A percentile compares a stretch with the other conserved stretches of the same genome.
These are phyloP conservation scores for Pichia deserticola DNA, from an alignment of 805 yeast genomes.

Conservation along the genomic window DNA sequence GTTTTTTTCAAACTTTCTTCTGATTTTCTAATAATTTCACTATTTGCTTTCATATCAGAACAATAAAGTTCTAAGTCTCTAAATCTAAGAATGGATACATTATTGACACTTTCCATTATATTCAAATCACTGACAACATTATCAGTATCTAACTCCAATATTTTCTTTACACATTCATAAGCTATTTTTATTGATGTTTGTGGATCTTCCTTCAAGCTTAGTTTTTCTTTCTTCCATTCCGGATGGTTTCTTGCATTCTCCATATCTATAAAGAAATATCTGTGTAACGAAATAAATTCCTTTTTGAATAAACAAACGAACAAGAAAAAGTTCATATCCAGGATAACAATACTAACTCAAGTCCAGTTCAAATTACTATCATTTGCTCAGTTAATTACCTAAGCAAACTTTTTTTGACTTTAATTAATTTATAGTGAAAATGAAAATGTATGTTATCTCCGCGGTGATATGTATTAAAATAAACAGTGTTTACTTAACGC, in stretches of 20 bases:
- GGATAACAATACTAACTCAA: no score
- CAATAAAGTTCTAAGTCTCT: conserved; percentile 38
- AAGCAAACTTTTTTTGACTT: no score
- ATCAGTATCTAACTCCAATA: conserved; percentile 29
- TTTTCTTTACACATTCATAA: conserved; percentile 26
- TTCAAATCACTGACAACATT: conserved; percentile 36
- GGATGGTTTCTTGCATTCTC: neutral
- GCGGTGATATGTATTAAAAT: no score
- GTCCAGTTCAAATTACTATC: no score
- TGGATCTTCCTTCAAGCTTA: conserved; percentile 16
- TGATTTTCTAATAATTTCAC: neutral
- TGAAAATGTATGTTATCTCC: no score
- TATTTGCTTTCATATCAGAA: neutral
- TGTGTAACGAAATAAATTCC: no score
- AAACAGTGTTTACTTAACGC: no score
- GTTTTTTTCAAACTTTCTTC: neutral
- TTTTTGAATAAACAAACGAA: no score
- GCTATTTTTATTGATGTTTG: conserved; percentile 20
- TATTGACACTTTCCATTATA: conserved; percentile 46
- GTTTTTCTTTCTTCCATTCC: neutral
- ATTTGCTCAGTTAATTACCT: no score
- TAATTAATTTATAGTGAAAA: no score
- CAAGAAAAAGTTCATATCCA: no score
- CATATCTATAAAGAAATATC: neutral
- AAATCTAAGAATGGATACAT: conserved; percentile 49